A percentile compares a stretch with the other conserved stretches of the same genome.
Conservation (phyloP, 768 basidiomycete genomes). For the Asterophora parasitica region DNA sequence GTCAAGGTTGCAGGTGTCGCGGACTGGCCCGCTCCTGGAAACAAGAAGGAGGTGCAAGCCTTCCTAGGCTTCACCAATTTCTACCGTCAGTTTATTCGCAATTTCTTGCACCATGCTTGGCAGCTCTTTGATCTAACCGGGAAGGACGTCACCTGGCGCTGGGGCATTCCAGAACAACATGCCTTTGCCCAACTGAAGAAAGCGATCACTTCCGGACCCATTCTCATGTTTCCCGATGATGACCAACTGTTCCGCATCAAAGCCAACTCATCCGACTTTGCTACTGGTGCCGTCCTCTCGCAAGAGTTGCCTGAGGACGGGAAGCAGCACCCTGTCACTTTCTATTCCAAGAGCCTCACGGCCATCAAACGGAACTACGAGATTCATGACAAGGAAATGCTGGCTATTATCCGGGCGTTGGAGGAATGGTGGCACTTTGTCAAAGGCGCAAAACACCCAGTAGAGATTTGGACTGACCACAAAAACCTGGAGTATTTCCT, state of each 20-base stretch:
- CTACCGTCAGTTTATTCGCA: constrained; percentile 27
- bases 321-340: neutral
- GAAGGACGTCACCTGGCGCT: constrained; percentile 17
- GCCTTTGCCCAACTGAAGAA: no score
- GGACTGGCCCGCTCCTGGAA: constrained; percentile 13
- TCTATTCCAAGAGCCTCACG: neutral
- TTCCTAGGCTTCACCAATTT: constrained; percentile 41
- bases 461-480: no score
- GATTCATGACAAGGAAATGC: constrained; percentile 38
- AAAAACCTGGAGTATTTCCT: no score
- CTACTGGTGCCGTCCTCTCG: neutral
- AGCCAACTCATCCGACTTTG: no score
- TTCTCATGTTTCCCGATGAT: no score
- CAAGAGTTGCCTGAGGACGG: neutral
- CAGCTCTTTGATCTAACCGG: constrained; percentile 16
- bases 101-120: constrained; percentile 21
- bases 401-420: constrained; percentile 34
- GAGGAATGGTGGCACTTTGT: constrained; percentile 17
- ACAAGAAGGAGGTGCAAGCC: constrained; percentile 27
- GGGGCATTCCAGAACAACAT: no score
- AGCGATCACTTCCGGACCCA: no score
- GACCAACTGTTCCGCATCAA: no score
- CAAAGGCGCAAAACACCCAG: no score
- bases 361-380: constrained; percentile 29
- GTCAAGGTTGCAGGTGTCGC: no score